Base-by-base conservation (phyloP, 2,329 filamentous ascomycete genomes). In the Diaporthe citrichinensis region DNA sequence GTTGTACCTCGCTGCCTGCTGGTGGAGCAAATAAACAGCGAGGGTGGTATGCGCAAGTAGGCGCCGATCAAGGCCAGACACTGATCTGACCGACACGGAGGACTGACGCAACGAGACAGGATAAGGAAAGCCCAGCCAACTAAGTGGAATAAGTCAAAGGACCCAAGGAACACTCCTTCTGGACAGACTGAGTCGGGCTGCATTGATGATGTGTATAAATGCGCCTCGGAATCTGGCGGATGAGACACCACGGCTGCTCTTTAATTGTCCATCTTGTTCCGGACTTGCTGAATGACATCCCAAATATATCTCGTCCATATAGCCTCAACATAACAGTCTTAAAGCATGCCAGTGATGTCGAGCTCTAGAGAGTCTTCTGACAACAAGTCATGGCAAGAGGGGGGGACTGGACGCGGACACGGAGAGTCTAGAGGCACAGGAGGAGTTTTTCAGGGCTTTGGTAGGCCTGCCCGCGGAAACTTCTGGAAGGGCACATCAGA, bases 1-100 rank as follows among this genome's bases (percentile, higher is more conserved):
- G 17, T 17, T 49, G 10, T 17, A 15, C 44, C 20, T 51, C 62
- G 62, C 62, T 51, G 62, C 62, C 62, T 67, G 62, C 62, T 67
- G 20, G 28, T 36, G 44, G 44, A 34, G 55, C 73, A 57, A 71
- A 31, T 25, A 61, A 31, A 41, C 2, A 49, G 44, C 39, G 17
- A 28, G 25, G 41, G 23, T 3, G 51, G 25, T 2, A 31, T 28
- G 51, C 12, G 25, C 25, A 55, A 23, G 14, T 7, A 10, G 5
- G 4, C 9, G 51, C 58, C 12, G 49, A 3, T 36, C 20, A 17
- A 20, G 20, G 39, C 36, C 4, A 46, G n/a, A 25, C 57, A 49
- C 31, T 25, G 6, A 28, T 61, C 5, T 69, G 34, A 51, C 44
- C 28, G 17, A 36, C 44, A 51, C 28, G 12, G 34, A 28, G 41